Conservation (phyloP, 2,329 filamentous ascomycete species). For the Pyricularia grisea region DNA sequence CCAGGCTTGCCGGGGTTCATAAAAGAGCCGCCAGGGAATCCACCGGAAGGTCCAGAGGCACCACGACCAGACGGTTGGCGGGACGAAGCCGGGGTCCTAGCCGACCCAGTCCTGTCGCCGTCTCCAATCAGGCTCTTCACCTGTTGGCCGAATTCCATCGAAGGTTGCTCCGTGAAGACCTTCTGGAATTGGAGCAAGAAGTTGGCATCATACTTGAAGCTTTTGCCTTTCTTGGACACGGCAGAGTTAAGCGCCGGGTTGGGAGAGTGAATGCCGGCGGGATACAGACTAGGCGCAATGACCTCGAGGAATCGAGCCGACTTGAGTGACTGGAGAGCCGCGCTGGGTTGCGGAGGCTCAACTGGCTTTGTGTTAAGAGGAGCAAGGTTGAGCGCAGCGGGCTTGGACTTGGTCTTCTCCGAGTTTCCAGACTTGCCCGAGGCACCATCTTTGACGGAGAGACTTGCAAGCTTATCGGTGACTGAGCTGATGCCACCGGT, state of each 20-base stretch:
- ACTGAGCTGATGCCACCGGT: slow-evolving; percentile 27
- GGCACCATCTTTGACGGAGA: slow-evolving; percentile 33
- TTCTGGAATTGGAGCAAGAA: slow-evolving; percentile 95
- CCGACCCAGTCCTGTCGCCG: slow-evolving; percentile 52
- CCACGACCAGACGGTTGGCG: slow-evolving; percentile 33
- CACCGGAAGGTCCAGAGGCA: slow-evolving; percentile 33
- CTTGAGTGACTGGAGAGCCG: slow-evolving; percentile 86
- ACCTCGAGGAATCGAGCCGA: slow-evolving; percentile 81
- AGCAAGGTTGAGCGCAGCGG: slow-evolving; percentile 78
- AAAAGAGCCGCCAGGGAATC: slow-evolving; percentile 21
- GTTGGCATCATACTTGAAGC: slow-evolving; percentile 89
- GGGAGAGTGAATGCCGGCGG: slow-evolving; percentile 73
- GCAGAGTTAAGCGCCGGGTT: slow-evolving; percentile 84
- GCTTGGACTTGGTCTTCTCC: slow-evolving; percentile 62
- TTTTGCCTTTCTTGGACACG: slow-evolving; percentile 67
- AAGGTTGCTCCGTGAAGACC: slow-evolving; percentile 95
- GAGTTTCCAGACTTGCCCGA: slow-evolving; percentile 39
- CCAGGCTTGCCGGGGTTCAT: neutral
- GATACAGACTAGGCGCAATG: slow-evolving; percentile 62
- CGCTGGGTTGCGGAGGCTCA: slow-evolving; percentile 86
- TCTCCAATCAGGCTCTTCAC: slow-evolving; percentile 84
- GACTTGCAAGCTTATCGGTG: slow-evolving; percentile 39
- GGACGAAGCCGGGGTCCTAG: slow-evolving; percentile 46
- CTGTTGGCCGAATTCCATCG: slow-evolving; percentile 83
- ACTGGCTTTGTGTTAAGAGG: slow-evolving; percentile 73